Base-by-base conservation (phyloP, 1,284 basidiomycete species). In the Leccinum fuscescens region DNA sequence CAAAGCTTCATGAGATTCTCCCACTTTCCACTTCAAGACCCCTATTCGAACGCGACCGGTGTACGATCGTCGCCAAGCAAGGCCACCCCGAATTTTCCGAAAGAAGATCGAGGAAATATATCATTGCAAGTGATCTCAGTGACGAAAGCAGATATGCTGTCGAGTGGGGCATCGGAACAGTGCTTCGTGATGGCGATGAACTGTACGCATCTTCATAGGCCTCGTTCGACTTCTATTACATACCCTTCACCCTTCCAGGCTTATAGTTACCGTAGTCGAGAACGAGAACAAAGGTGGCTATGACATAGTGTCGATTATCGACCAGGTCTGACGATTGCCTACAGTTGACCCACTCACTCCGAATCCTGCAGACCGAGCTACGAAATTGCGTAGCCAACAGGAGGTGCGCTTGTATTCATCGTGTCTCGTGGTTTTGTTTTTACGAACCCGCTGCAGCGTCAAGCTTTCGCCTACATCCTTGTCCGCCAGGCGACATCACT, bases 151-250 rank as follows among this genome's bases (percentile, higher is more conserved):
- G 90, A 39, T 97, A 94, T 75, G 94, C 95, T 0, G 85, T 96
- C 6, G 94, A 96, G 73, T 96, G 94, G 94, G 94, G 92, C 1
- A 96, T 98, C 62, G 96, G 96, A 5, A 98, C 96, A 0, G 96
- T 98, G 0, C 78, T 98, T 62, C 80, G 95, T 63, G 96, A 98
- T 74, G 96, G 96, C 0, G 96, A 99, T 72, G 92, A 95, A 76
- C 78, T 96, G 86, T 83, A 61, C 61, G 80, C 72, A 48, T 63
- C 33, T 44, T 44, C 12, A 29, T 1, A 29, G 2, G 44, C 48
- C 15, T 42, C 39, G 48, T 64, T 55, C 54, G 6, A 60, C 42
- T 63, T 31, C n/a, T 6, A 51, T 50, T 27, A 52, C 29, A 57
- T 57, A 57, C 29, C 17, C n/a, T 22, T 50, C 29, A 51, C 33